A percentile compares a stretch with the other conserved stretches of the same genome.
Evolutionary conservation across 805 yeast species (phyloP).

Genomic region (Ogataea nakhonphanomensis): DNA sequence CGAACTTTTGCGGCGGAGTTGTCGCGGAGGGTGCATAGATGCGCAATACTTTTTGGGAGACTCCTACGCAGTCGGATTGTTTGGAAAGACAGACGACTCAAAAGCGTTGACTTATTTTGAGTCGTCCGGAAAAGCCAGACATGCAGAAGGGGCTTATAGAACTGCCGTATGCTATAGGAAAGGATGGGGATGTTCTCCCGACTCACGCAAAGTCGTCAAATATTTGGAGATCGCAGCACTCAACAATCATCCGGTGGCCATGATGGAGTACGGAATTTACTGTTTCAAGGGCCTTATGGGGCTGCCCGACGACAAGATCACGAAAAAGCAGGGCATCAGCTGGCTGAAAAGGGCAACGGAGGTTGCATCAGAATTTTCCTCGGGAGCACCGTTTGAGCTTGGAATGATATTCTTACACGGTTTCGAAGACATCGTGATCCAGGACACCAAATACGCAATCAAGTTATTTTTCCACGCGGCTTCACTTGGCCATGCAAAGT

Average conservation of each 20-base stretch:
- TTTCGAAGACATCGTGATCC: conserved; percentile 79
- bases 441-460: conserved; percentile 79
- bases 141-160: conserved; percentile 85
- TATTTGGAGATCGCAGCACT: conserved; percentile 83
- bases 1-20: conserved; percentile 45
- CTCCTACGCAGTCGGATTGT: conserved; percentile 78
- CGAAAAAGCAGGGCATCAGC: conserved; percentile 82
- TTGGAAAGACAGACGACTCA: conserved; percentile 73
- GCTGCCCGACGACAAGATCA: conserved; percentile 56
- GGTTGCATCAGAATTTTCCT: conserved; percentile 75
- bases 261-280: conserved; percentile 87
- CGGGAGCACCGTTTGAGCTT: conserved; percentile 93
- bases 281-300: conserved; percentile 87
- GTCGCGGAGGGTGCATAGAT: conserved; percentile 79
- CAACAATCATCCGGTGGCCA: conserved; percentile 93
- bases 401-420: conserved; percentile 84
- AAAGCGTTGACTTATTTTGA: conserved; percentile 78
- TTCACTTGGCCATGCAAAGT: conserved; percentile 76
- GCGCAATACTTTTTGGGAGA: conserved; percentile 94
- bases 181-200: conserved; percentile 89
- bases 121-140: conserved; percentile 91
- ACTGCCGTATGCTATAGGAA: conserved; percentile 90
- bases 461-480: conserved; percentile 87
- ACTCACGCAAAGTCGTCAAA: conserved; percentile 80
- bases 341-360: conserved; percentile 90